These are phyloP conservation scores for Apiospora saccharicola DNA, from an alignment of 2,329 filamentous ascomycete species.

Conservation along the genomic window DNA sequence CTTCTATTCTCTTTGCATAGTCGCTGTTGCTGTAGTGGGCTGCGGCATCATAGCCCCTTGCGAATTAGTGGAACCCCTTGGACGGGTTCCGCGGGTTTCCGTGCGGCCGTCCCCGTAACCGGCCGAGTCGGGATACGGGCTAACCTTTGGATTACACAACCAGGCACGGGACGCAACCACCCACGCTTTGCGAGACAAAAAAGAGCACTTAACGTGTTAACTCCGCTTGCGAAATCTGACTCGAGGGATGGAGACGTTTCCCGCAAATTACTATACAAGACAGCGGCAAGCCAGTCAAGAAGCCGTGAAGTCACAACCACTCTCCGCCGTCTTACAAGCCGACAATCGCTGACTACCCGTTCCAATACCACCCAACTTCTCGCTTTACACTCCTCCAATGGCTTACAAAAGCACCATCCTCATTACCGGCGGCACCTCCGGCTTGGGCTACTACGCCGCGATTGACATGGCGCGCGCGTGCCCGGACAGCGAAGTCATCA, in stretches of 20 bases:
- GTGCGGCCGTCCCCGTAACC: background rate
- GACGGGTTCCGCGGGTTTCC: background rate
- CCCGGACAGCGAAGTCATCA: conserved; percentile 50
- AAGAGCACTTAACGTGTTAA: background rate
- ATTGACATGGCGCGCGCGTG: conserved; percentile 48
- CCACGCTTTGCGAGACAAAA: background rate
- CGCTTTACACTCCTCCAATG: background rate
- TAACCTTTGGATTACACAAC: background rate
- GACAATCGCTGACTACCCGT: background rate
- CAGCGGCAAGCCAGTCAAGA: too few species aligned
- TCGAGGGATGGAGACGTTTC: too few species aligned
- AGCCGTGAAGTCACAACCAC: too few species aligned
- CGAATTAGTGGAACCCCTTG: background rate
- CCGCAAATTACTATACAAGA: background rate
- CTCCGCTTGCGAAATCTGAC: background rate
- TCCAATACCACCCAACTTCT: background rate
- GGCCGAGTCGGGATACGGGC: background rate
- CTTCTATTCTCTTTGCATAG: background rate
- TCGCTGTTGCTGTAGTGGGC: background rate
- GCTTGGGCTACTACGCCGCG: conserved; percentile 52
- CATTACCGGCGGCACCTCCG: conserved; percentile 55
- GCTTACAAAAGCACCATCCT: conserved; percentile 38
- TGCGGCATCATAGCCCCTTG: background rate
- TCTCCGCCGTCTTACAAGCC: background rate
- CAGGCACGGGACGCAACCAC: background rate